Percentiles rank a stretch among this genome's conserved stretches.
Evolutionary conservation across 2,329 filamentous ascomycete species (phyloP).

Genomic region (Colletotrichum cereale): DNA sequence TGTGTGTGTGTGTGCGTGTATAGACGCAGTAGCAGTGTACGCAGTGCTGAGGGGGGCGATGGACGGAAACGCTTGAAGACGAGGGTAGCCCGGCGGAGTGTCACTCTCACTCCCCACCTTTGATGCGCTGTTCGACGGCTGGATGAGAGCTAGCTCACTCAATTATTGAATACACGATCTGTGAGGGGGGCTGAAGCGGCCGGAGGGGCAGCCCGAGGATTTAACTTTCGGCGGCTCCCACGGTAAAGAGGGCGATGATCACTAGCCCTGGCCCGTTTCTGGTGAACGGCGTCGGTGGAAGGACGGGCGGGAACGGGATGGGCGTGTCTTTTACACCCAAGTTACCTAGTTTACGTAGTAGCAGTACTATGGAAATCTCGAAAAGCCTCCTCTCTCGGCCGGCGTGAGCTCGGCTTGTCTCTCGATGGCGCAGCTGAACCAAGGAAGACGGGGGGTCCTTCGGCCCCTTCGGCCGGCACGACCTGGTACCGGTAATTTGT

Average conservation of each 20-base stretch:
- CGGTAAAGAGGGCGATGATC: not conserved
- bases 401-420: slow-evolving; percentile 25
- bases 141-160: slow-evolving; percentile 3
- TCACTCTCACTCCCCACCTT: slow-evolving; percentile 22
- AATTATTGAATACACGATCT: slow-evolving; percentile 13
- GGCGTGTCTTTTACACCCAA: too few relatives aligned
- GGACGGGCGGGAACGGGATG: slow-evolving; percentile 17
- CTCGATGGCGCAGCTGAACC: not conserved
- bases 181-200: not conserved
- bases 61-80: slow-evolving; percentile 20
- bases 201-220: not conserved
- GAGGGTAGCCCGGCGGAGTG: slow-evolving; percentile 24
- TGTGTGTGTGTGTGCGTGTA: not conserved
- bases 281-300: not conserved
- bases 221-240: not conserved
- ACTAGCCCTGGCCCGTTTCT: not conserved
- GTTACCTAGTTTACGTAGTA: too few relatives aligned
- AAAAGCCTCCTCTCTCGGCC: not conserved
- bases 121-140: slow-evolving; percentile 28
- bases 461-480: not conserved
- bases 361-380: too few relatives aligned
- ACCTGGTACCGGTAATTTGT: not conserved
- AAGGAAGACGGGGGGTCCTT: not conserved
- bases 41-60: not conserved
- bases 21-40: too few relatives aligned